These are phyloP conservation scores for Colletotrichum sp. DNA, from an alignment of 2,329 filamentous ascomycete species.

Conservation along the genomic window DNA sequence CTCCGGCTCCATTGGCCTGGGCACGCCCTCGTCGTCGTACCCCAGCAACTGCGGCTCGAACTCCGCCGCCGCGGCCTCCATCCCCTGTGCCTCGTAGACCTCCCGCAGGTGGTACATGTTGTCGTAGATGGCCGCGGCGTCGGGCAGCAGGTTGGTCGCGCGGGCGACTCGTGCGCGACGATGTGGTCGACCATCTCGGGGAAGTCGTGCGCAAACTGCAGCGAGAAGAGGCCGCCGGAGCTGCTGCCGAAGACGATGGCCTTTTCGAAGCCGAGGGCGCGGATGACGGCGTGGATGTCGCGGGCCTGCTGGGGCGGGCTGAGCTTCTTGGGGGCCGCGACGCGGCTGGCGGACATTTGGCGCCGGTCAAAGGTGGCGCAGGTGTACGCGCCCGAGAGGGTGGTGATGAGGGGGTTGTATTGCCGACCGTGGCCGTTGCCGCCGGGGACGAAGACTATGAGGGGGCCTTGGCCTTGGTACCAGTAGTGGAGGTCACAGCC, in stretches of 20 bases:
- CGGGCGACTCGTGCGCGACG: constrained; percentile 35
- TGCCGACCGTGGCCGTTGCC: constrained; percentile 37
- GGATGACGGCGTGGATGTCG: constrained; percentile 33
- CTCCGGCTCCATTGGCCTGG: constrained; percentile 19
- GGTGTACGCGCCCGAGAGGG: constrained; percentile 30
- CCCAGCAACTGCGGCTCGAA: constrained; percentile 28
- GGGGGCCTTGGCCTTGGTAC: constrained; percentile 32
- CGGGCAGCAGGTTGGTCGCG: constrained; percentile 28
- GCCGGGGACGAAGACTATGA: constrained; percentile 36
- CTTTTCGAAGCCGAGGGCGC: constrained; percentile 28
- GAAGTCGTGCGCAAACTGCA: constrained; percentile 35
- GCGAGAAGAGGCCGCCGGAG: constrained; percentile 30
- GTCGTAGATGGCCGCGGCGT: constrained; percentile 27
- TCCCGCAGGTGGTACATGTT: constrained; percentile 26
- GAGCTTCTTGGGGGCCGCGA: constrained; percentile 26
- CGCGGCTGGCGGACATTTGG: constrained; percentile 35
- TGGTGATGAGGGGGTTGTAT: constrained; percentile 31
- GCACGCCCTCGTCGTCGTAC: constrained; percentile 30
- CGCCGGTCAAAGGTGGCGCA: constrained; percentile 37
- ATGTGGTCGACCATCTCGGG: constrained; percentile 32
- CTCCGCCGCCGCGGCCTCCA: constrained; percentile 19
- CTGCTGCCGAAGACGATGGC: constrained; percentile 34
- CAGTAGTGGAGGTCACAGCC: constrained; percentile 36
- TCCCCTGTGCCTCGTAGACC: constrained; percentile 25
- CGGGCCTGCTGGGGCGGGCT: constrained; percentile 33